Evolutionary conservation across 2,329 filamentous ascomycete genomes (phyloP), one percentile per base, ranked within the genome.

Genomic region (Zasmidium citrigriseum): DNA sequence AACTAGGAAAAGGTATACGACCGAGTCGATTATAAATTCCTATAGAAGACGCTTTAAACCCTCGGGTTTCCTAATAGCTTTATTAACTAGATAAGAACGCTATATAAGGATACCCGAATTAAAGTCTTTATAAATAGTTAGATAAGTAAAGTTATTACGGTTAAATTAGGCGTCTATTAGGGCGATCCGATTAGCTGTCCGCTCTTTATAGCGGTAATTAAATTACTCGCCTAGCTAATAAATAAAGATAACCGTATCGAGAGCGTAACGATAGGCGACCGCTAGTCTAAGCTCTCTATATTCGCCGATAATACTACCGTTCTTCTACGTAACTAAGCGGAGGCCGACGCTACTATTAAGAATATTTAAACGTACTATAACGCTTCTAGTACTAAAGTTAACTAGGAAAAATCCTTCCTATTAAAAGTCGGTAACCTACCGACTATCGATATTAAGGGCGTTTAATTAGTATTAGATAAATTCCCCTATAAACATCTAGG

Each of bases 1-100:
- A 23, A 52, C 23, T 52, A 52, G 21, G 50, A 52, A n/a, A 52
- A 52, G 29, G 50, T n/a, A 16, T 52, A 52, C 12, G 12, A 52
- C 24, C 10, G 20, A n/a, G 50, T 52, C 18, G 41, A 23, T 29
- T 44, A 52, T n/a, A 14, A 22, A 20, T 52, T 38, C 50, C 50
- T 52, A 52, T 52, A 52, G 50, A 29, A 41, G 14, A 23, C 50
- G 11, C 50, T 52, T 23, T n/a, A n/a, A n/a, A n/a, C n/a, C n/a
- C n/a, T n/a, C n/a, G n/a, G n/a, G n/a, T n/a, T n/a, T n/a, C n/a
- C n/a, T n/a, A n/a, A n/a, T n/a, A n/a, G n/a, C n/a, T n/a, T n/a
- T n/a, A n/a, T n/a, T n/a, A 1, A 12, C n/a, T 41, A 52, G 34
- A 9, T 52, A 41, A 18, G 44, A 52, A 34, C 22, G 11, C 25